A percentile compares a stretch with the other conserved stretches of the same genome.
Conservation (phyloP, 73 alveolate genomes). For the Paramecium primaurelia region DNA sequence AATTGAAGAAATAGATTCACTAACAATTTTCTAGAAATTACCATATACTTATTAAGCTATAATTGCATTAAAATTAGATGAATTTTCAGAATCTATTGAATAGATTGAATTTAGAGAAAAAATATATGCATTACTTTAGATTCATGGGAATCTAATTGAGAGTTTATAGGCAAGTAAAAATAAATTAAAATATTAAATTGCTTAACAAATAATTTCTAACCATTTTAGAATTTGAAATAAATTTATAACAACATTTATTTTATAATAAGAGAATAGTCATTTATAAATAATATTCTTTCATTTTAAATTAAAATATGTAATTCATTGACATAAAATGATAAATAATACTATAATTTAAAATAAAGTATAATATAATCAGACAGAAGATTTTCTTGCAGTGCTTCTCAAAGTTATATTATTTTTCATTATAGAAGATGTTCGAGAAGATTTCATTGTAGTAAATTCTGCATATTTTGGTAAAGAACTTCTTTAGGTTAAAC, state of each 20-base stretch:
- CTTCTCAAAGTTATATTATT: neutral
- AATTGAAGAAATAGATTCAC: neutral
- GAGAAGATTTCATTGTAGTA: neutral
- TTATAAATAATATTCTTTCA: neutral
- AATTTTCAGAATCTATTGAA: neutral
- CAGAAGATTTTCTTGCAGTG: neutral
- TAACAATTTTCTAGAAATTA: neutral
- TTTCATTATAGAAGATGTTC: neutral
- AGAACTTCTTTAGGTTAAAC: neutral
- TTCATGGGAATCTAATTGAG: neutral
- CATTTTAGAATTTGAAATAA: neutral
- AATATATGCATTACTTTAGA: neutral
- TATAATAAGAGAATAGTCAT: no score
- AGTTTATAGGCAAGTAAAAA: neutral
- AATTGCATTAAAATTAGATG: slow-evolving; percentile 6
- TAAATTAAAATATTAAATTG: neutral
- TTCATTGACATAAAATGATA: no score
- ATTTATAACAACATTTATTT: neutral
- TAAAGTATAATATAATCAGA: neutral
- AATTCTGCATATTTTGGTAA: neutral
- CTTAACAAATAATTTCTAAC: neutral
- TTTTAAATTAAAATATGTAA: no score
- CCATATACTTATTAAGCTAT: neutral
- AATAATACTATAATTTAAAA: no score
- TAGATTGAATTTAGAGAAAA: neutral